Conservation (phyloP, 331 rosid genomes). For the Erythrophleum ivorense region DNA sequence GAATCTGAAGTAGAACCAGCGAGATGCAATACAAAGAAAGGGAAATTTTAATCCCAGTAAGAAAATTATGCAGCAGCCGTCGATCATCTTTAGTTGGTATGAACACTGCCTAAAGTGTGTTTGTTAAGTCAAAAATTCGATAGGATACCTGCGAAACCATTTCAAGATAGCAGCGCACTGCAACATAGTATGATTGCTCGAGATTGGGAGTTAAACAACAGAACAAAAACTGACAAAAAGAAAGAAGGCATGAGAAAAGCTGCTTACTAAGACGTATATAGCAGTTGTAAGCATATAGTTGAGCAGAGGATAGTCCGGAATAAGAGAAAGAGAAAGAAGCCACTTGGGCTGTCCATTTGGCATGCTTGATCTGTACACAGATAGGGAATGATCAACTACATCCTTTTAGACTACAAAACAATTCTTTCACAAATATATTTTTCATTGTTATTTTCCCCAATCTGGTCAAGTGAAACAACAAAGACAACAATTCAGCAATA, state of each 20-base stretch:
- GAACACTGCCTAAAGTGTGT: constrained; percentile 77
- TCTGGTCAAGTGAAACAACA: constrained; percentile 21
- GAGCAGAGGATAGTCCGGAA: constrained; percentile 87
- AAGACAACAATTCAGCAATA: constrained; percentile 16
- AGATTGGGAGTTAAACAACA: constrained; percentile 33
- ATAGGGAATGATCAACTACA: constrained; percentile 32
- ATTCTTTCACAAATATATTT: constrained; percentile 22
- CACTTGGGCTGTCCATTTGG: constrained; percentile 98
- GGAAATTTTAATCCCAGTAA: constrained; percentile 61
- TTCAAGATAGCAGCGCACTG: constrained; percentile 39
- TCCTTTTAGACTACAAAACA: constrained; percentile 19
- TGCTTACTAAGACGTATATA: constrained; percentile 71
- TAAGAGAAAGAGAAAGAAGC: constrained; percentile 85
- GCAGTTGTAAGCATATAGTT: constrained; percentile 93
- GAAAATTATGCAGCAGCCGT: constrained; percentile 73
- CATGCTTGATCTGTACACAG: constrained; percentile 68
- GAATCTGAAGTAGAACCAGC: constrained; percentile 69
- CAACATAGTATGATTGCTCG: constrained; percentile 35
- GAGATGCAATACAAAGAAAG: constrained; percentile 68
- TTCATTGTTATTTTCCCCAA: constrained; percentile 29
- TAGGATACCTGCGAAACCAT: constrained; percentile 72
- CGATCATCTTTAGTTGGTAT: constrained; percentile 82
- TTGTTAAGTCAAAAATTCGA: constrained; percentile 87
- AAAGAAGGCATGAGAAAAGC: constrained; percentile 19
- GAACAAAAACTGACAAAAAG: background rate